Percentiles rank a stretch among this genome's conserved stretches.
Conservation (phyloP, 2,329 filamentous ascomycete genomes). For the Pseudocercospora eumusae region DNA sequence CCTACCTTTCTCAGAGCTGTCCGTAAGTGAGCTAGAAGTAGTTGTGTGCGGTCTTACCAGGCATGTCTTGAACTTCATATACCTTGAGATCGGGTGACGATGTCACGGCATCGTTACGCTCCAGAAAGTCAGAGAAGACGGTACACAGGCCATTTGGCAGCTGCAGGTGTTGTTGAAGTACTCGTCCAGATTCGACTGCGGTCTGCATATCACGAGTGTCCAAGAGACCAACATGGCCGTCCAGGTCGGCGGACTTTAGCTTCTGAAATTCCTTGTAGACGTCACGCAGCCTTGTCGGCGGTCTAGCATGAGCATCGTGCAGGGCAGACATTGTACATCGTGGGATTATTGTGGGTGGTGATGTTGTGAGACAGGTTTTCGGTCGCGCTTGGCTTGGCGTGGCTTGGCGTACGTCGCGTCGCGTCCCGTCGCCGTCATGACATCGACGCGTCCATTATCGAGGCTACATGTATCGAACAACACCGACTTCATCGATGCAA, state of each 20-base stretch:
- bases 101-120: neutral
- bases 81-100: slow-evolving; percentile 17
- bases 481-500: neutral
- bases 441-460: neutral
- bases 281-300: slow-evolving; percentile 67
- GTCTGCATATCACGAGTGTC: neutral
- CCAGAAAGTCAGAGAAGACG: slow-evolving; percentile 26
- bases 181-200: slow-evolving; percentile 13
- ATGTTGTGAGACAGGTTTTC: too few species aligned
- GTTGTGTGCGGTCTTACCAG: slow-evolving; percentile 56
- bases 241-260: slow-evolving; percentile 56
- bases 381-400: too few species aligned
- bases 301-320: slow-evolving; percentile 75
- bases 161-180: slow-evolving; percentile 3
- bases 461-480: neutral
- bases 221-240: slow-evolving; percentile 30
- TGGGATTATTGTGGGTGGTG: neutral
- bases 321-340: slow-evolving; percentile 16
- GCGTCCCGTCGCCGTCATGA: too few species aligned
- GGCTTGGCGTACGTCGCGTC: too few species aligned
- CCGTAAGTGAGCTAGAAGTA: slow-evolving; percentile 8
- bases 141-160: slow-evolving; percentile 22
- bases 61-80: slow-evolving; percentile 66
- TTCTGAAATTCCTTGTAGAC: slow-evolving; percentile 76
- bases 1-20: slow-evolving; percentile 52